A percentile compares a stretch with the other conserved stretches of the same genome.
Conservation (phyloP, 164 flowering plant species). For the Vitis rotundifolia region DNA sequence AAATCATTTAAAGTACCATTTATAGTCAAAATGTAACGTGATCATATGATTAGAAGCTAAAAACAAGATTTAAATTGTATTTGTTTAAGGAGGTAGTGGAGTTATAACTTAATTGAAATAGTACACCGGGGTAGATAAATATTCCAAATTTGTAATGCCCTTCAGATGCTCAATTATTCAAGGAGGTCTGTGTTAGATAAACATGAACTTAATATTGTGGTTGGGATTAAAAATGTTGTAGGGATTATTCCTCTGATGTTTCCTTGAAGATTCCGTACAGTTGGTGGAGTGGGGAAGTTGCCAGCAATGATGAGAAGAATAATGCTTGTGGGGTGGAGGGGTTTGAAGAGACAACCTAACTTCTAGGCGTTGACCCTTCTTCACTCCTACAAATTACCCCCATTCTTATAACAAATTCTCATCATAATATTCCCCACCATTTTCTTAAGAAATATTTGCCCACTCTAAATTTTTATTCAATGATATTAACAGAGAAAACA, state of each 20-base stretch:
- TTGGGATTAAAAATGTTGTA: neutral
- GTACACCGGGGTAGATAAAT: neutral
- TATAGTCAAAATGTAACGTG: conserved; percentile 10
- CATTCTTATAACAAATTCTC: neutral
- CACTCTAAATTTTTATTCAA: neutral
- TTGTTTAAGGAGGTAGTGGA: conserved; percentile 2
- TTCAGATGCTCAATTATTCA: too few species aligned
- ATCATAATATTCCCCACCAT: neutral
- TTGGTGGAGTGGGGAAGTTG: conserved; percentile 10
- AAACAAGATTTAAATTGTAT: neutral
- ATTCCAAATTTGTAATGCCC: neutral
- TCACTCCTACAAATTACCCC: neutral
- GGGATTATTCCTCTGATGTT: neutral
- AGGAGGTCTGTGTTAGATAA: neutral
- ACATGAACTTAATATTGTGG: neutral
- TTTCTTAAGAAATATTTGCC: neutral
- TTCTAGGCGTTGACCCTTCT: neutral
- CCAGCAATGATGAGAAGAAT: conserved; percentile 12
- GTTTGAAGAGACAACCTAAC: neutral
- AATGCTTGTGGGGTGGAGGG: neutral
- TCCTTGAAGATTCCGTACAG: conserved; percentile 13
- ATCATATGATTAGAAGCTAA: conserved; percentile 14
- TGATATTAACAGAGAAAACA: too few species aligned
- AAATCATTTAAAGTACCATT: neutral
- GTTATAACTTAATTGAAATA: conserved; percentile 1